These are phyloP conservation scores for Allium cepa DNA, from an alignment of 106 monocot species.

Conservation along the genomic window DNA sequence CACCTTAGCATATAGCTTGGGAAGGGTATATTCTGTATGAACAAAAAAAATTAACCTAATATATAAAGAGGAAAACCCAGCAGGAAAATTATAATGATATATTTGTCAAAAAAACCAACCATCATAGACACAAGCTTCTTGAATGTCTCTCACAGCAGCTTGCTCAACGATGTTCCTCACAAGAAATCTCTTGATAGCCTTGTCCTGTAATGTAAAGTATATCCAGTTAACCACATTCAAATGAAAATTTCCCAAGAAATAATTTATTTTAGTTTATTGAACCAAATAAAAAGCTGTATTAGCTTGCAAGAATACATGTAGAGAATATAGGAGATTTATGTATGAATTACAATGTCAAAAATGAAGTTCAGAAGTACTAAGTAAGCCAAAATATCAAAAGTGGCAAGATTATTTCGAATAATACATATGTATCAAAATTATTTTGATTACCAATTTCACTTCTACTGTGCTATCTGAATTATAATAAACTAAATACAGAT, in stretches of 20 bases:
- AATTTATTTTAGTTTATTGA: neutral
- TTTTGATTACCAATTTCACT: no score
- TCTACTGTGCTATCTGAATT: no score
- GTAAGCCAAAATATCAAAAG: neutral
- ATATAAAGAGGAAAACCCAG: neutral
- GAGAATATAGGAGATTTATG: neutral
- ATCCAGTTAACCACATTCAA: neutral
- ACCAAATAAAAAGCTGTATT: no score
- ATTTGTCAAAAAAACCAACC: conserved; percentile 6
- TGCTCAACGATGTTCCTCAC: conserved; percentile 45
- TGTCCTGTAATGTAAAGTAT: conserved; percentile 11
- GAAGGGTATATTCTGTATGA: conserved; percentile 30
- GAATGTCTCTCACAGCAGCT: conserved; percentile 37
- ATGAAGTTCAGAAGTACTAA: neutral
- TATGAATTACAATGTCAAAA: neutral
- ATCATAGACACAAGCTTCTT: conserved; percentile 37
- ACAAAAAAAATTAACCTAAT: neutral
- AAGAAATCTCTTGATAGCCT: conserved; percentile 36
- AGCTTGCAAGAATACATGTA: neutral
- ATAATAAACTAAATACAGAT: no score
- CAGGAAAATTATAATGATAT: neutral
- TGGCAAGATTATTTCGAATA: neutral
- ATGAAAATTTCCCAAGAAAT: neutral
- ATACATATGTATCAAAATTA: no score
- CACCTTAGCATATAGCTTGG: conserved; percentile 58